These are phyloP conservation scores for Trichoderma orchidacearum DNA, from an alignment of 495 filamentous ascomycete species.

Conservation along the genomic window DNA sequence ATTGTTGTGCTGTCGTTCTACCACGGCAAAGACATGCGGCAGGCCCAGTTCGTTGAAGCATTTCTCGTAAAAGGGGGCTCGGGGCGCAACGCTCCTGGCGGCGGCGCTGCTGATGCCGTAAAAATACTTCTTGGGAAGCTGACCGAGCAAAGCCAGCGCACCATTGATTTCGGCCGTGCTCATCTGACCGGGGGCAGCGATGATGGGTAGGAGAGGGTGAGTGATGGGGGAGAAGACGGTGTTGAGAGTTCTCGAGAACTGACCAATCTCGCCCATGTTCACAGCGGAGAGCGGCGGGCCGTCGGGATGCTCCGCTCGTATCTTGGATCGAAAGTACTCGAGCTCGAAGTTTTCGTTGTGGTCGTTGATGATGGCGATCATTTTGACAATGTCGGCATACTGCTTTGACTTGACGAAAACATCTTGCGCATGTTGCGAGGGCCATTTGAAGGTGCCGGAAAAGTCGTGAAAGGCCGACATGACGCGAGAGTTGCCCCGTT, in stretches of 20 bases:
- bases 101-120: slow-evolving; percentile 62
- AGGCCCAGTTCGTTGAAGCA: slow-evolving; percentile 78
- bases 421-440: slow-evolving; percentile 49
- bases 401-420: slow-evolving; percentile 55
- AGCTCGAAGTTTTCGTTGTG: slow-evolving; percentile 77
- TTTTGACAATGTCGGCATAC: slow-evolving; percentile 76
- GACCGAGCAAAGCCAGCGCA: slow-evolving; percentile 63
- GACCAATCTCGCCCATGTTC: slow-evolving; percentile 75
- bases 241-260: slow-evolving; percentile 68
- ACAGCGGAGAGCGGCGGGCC: slow-evolving; percentile 62
- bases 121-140: slow-evolving; percentile 63
- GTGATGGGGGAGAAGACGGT: slow-evolving; percentile 78
- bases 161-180: slow-evolving; percentile 73
- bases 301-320: slow-evolving; percentile 48
- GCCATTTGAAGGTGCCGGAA: slow-evolving; percentile 71
- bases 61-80: slow-evolving; percentile 76
- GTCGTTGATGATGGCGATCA: slow-evolving; percentile 68
- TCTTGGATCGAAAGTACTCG: slow-evolving; percentile 72
- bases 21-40: slow-evolving; percentile 65
- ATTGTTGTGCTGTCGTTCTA: slow-evolving; percentile 53
- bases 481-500: slow-evolving; percentile 62
- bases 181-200: slow-evolving; percentile 72
- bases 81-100: slow-evolving; percentile 45
- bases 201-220: slow-evolving; percentile 69
- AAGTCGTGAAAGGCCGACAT: slow-evolving; percentile 84